Evolutionary conservation across 2,329 filamentous ascomycete genomes (phyloP), one percentile per base, ranked within the genome.

Genomic region (Alternaria conjuncta): DNA sequence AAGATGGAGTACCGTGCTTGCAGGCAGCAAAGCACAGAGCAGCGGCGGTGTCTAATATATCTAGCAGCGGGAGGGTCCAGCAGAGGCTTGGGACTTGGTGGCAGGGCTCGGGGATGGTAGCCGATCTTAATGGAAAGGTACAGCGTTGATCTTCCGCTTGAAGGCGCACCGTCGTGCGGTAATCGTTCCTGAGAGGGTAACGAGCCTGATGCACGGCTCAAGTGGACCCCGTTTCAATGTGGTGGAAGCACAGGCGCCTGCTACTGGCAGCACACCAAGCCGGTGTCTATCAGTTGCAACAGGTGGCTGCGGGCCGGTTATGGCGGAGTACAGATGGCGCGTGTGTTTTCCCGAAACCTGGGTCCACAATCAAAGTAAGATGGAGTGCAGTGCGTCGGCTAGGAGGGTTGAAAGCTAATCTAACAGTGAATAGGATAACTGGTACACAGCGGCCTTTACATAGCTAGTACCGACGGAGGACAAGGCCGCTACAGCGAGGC

Each of bases 111-210:
- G 74, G 73, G 67, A 71, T 64, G 71, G 67, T 68, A 49, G 62
- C 53, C 57, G 63, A 72, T 77, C 67, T 71, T 71, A 74, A 67
- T 70, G 76, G 76, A 68, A 77, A 73, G 63, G 63, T 59, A 66
- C 49, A 63, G 51, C 63, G 76, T 57, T 72, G 77, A 79, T 79
- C 76, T 70, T 73, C 69, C 72, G 72, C 71, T 65, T 61, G 57
- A 66, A 65, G 64, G 63, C 63, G 69, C 66, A 67, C 71, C 60
- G 73, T 69, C 65, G 69, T 73, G 62, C 64, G 65, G 70, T 68
- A 57, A 69, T 60, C 59, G 61, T 71, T 56, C 68, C 68, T 70
- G 65, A 68, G 66, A 76, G 68, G 66, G 64, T 57, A 61, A 62
- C 60, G 66, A 55, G 36, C 28, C 15, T 41, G 63, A 57, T 64